phyloP scores from a whole-genome alignment of 2,329 filamentous ascomycete genomes.

The Sporothrix mexicana region DNA sequence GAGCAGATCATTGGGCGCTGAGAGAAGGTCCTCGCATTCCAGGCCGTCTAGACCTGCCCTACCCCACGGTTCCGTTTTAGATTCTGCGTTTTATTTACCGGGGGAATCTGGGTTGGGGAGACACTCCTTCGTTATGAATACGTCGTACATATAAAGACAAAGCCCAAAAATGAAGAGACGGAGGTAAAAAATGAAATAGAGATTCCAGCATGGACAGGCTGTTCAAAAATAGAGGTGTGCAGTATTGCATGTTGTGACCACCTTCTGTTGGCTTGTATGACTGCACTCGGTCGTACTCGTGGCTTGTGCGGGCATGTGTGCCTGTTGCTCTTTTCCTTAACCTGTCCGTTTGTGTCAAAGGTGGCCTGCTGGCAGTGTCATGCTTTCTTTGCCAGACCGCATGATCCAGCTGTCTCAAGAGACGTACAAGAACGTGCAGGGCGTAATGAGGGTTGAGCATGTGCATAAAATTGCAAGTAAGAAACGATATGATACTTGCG shows the following conservation, averaged over 20 bases:
- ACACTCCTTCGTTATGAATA: not conserved
- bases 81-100: not conserved
- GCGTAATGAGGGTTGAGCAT: slow-evolving; percentile 12
- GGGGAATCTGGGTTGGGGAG: not conserved
- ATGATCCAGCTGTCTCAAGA: slow-evolving; percentile 1
- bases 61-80: slow-evolving; percentile 19
- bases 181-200: not conserved
- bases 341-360: not conserved
- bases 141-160: not conserved
- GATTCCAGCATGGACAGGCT: not conserved
- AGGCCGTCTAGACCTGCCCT: not conserved
- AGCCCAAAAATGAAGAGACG: no score
- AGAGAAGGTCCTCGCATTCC: not conserved
- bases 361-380: slow-evolving; percentile 17
- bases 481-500: no score
- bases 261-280: slow-evolving; percentile 17
- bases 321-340: not conserved
- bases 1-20: slow-evolving; percentile 7
- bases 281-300: slow-evolving; percentile 9
- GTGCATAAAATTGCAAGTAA: not conserved
- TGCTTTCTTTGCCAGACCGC: not conserved
- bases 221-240: not conserved
- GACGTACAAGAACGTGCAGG: slow-evolving; percentile 2
- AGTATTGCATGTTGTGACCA: slow-evolving; percentile 1
- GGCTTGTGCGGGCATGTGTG: not conserved